Evolutionary conservation across 2,329 filamentous ascomycete genomes (phyloP), one percentile per base, ranked within the genome.

Genomic region (Neocucurbitaria cava): DNA sequence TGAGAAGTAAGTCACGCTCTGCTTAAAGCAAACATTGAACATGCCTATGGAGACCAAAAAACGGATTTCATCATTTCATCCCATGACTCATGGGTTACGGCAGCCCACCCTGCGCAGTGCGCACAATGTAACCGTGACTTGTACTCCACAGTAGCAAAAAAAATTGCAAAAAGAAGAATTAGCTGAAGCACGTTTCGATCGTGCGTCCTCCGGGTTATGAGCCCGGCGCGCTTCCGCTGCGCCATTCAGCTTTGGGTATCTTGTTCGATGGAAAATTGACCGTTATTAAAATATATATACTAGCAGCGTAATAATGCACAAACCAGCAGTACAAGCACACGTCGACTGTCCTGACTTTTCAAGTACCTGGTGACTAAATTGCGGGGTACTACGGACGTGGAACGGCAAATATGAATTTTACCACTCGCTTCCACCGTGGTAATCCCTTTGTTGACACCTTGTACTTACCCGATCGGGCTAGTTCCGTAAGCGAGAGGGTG

Each of bases 201-300:
- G 54, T 56, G 49, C 53, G 69, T 70, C 68, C 69, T 73, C 68
- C 68, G 68, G 69, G 69, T 72, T 72, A 71, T 73, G 70, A 72
- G 69, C 69, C 70, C 69, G 69, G 69, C 70, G 69, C 70, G 69
- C 69, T 72, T 70, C 69, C 69, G 63, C 69, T 73, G 68, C 68
- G 70, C 70, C 69, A 71, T 58, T 65, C 62, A 71, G 68, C 69
- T 72, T 64, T 66, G 35, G 39, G 23, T 21, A n/a, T 54, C 28
- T 46, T 38, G 17, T 11, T 49, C 17, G 36, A 48, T 56, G 43
- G 24, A 13, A 9, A 18, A n/a, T 1, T 15, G 9, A n/a, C 4
- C 13, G 24, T 31, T 18, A 3, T 3, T 13, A 18, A 49, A 20
- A 7, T 3, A 23, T 45, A 35, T 40, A 41, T 15, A 21, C n/a